Percentiles rank a stretch among this genome's conserved stretches.
These are phyloP conservation scores for Naegleria fowleri DNA, from an alignment of 208 protist genomes.

Conservation along the genomic window DNA sequence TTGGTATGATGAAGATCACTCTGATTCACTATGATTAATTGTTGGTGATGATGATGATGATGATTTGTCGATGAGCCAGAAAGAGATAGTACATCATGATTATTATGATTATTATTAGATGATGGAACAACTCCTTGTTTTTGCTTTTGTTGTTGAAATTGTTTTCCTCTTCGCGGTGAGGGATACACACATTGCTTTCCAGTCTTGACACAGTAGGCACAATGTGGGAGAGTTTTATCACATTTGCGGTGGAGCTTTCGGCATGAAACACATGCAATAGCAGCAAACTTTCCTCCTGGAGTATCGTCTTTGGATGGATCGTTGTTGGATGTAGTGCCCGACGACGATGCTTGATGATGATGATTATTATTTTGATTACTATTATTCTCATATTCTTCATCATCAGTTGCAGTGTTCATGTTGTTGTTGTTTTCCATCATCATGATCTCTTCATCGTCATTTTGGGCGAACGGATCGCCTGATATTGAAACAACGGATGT, in stretches of 20 bases:
- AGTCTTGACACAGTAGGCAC: not conserved
- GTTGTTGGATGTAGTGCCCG: no score
- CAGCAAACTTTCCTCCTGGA: not conserved
- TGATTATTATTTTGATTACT: no score
- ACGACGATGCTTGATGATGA: no score
- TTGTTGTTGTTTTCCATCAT: no score
- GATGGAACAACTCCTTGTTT: not conserved
- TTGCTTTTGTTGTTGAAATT: not conserved
- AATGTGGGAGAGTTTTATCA: not conserved
- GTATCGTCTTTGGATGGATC: not conserved
- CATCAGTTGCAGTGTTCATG: no score
- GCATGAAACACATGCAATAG: not conserved
- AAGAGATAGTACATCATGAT: no score
- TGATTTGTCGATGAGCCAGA: not conserved
- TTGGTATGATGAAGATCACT: no score
- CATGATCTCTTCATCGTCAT: no score
- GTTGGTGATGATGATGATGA: not conserved
- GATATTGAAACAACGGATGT: no score
- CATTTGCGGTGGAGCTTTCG: not conserved
- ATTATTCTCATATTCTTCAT: no score
- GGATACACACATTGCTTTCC: constrained; percentile 13
- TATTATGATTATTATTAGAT: not conserved
- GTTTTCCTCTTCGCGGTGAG: not conserved
- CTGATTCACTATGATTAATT: no score
- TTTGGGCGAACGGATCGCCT: no score